A percentile compares a stretch with the other conserved stretches of the same genome.
Conservation (phyloP, 345 rosid genomes). For the Eucalyptus pauciflora region DNA sequence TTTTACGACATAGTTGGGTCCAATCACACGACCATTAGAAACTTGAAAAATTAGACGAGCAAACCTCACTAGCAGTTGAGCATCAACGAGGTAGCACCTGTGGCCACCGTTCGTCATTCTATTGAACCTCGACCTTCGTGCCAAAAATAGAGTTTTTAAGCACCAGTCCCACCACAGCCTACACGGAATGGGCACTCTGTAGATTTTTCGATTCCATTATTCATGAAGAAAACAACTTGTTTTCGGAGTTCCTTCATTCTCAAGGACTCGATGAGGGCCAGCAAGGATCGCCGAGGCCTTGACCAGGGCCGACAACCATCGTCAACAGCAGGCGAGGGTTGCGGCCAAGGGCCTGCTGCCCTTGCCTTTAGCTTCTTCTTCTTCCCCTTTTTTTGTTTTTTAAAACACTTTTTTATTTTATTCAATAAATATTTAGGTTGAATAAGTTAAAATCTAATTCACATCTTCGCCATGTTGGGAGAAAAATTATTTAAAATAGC, state of each 20-base stretch:
- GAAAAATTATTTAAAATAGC: not conserved
- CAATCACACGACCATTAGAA: too few relatives aligned
- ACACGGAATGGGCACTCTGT: not conserved
- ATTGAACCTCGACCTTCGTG: not conserved
- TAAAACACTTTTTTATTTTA: too few relatives aligned
- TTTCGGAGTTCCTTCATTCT: not conserved
- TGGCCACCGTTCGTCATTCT: not conserved
- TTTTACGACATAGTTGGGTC: accelerated
- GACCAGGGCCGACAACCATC: too few relatives aligned
- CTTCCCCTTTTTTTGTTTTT: accelerated
- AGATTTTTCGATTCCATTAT: not conserved
- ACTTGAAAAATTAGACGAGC: not conserved
- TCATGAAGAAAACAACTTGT: not conserved
- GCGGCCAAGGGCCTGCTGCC: too few relatives aligned
- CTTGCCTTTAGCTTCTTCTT: too few relatives aligned
- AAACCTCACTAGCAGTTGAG: not conserved
- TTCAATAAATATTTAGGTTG: too few relatives aligned
- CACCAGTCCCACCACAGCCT: not conserved
- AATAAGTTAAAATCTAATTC: too few relatives aligned
- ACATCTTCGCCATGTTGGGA: too few relatives aligned
- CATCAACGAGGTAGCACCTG: accelerated
- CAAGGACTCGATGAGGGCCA: too few relatives aligned
- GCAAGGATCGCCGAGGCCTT: too few relatives aligned
- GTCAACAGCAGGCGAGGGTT: too few relatives aligned
- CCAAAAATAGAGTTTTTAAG: not conserved